Conservation (phyloP, 805 yeast species). For the Grigorovia jiainica region DNA sequence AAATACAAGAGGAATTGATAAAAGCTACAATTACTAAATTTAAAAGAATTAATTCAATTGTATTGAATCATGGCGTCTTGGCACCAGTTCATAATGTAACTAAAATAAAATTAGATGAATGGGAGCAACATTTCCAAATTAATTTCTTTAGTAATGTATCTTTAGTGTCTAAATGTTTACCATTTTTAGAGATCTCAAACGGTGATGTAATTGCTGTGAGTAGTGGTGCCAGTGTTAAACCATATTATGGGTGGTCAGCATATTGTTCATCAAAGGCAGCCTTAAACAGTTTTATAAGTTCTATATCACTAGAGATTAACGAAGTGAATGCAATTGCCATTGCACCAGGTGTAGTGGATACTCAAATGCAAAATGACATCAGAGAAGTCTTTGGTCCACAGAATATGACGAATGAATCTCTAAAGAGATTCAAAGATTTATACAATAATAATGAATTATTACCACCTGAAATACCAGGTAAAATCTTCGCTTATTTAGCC, state of each 20-base stretch:
- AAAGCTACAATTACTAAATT: conserved; percentile 37
- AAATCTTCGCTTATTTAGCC: conserved; percentile 58
- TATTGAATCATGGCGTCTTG: conserved; percentile 77
- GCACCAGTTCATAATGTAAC: conserved; percentile 61
- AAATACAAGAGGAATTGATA: conserved; percentile 29
- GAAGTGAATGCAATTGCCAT: conserved; percentile 46
- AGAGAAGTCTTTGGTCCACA: conserved; percentile 49
- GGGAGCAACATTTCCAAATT: conserved; percentile 62
- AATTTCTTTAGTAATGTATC: conserved; percentile 70
- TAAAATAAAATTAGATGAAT: conserved; percentile 34
- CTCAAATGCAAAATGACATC: conserved; percentile 77
- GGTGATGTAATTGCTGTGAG: conserved; percentile 75
- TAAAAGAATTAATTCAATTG: conserved; percentile 52
- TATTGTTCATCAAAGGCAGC: conserved; percentile 93
- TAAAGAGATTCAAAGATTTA: conserved; percentile 55
- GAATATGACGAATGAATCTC: conserved; percentile 52
- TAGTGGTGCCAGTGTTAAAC: conserved; percentile 71
- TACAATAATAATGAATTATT: conserved; percentile 49
- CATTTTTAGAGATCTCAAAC: conserved; percentile 41
- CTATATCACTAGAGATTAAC: conserved; percentile 58
- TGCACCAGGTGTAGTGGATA: conserved; percentile 94
- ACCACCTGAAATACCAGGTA: conserved; percentile 64
- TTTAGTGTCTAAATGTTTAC: conserved; percentile 45
- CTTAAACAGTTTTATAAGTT: conserved; percentile 60
- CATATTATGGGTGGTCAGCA: conserved; percentile 60